phyloP scores from a whole-genome alignment of 1,139 yeast genomes.

The Protomyces arabidopsidicola region DNA sequence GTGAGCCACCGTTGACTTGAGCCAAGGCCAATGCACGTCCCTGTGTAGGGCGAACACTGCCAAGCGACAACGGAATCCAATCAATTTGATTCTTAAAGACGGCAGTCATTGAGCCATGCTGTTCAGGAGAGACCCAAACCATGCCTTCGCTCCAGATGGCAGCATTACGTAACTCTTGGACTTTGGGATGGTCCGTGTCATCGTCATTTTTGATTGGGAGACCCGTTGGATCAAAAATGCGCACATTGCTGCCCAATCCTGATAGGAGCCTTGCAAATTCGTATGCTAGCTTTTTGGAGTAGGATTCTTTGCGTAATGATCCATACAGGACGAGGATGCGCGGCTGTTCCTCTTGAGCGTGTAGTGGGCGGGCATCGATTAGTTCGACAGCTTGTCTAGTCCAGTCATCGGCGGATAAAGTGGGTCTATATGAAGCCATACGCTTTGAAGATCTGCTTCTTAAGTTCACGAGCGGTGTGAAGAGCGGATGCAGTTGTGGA shows the following conservation, averaged over 20 bases:
- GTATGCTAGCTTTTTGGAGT: constrained; percentile 24
- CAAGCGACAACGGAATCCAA: constrained; percentile 27
- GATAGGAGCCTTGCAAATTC: constrained; percentile 25
- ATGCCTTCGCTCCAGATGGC: constrained; percentile 27
- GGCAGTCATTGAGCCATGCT: constrained; percentile 28
- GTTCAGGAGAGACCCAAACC: constrained; percentile 30
- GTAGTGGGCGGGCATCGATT: not conserved
- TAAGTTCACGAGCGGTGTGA: no score
- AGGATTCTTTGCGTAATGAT: constrained; percentile 15
- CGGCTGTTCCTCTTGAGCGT: not conserved
- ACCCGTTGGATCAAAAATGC: constrained; percentile 26
- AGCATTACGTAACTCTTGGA: constrained; percentile 24
- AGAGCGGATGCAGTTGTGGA: no score
- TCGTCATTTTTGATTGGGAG: constrained; percentile 27
- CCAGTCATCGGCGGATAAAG: constrained; percentile 1
- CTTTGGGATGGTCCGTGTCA: constrained; percentile 18
- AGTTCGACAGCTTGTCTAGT: not conserved
- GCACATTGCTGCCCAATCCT: constrained; percentile 26
- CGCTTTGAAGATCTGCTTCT: not conserved
- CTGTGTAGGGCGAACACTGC: constrained; percentile 29
- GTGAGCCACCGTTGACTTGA: constrained; percentile 30
- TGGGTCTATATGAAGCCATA: not conserved
- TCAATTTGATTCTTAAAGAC: constrained; percentile 30
- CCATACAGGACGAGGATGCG: constrained; percentile 18
- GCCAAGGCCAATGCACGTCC: constrained; percentile 29